Evolutionary conservation across 2,329 filamentous ascomycete species (phyloP).

Genomic region (Aspergillus sp.): DNA sequence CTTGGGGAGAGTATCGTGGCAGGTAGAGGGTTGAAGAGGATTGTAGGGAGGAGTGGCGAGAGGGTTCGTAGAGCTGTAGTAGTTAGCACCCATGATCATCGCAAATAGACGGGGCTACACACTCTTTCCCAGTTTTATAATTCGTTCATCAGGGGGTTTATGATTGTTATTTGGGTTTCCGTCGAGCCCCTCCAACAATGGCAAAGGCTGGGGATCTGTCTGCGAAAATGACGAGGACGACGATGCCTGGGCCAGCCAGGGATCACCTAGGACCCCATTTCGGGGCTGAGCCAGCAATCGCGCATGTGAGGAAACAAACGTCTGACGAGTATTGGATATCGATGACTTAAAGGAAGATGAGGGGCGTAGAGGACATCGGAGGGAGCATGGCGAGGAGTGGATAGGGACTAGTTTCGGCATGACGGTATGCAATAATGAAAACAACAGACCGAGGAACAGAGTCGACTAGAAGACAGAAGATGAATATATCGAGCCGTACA

Average conservation of each 20-base stretch:
- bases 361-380: slow-evolving; percentile 5
- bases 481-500: slow-evolving; percentile 1
- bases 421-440: slow-evolving; percentile 1
- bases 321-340: slow-evolving; percentile 12
- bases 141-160: slow-evolving; percentile 52
- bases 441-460: not conserved
- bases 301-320: slow-evolving; percentile 21
- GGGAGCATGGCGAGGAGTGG: slow-evolving; percentile 7
- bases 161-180: slow-evolving; percentile 29
- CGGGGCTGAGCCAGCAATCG: slow-evolving; percentile 31
- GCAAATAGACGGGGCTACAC: slow-evolving; percentile 15
- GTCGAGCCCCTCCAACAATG: slow-evolving; percentile 17
- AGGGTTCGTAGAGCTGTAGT: slow-evolving; percentile 51
- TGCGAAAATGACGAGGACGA: slow-evolving; percentile 20
- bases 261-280: slow-evolving; percentile 29
- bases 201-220: slow-evolving; percentile 12
- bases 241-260: slow-evolving; percentile 23
- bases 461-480: not conserved
- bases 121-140: slow-evolving; percentile 58
- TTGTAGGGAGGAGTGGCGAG: slow-evolving; percentile 56
- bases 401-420: slow-evolving; percentile 23
- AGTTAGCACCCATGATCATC: slow-evolving; percentile 5
- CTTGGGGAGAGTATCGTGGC: slow-evolving; percentile 56
- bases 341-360: not conserved
- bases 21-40: slow-evolving; percentile 56